phyloP scores from a whole-genome alignment of 768 basidiomycete genomes.

The Collybia sordida region DNA sequence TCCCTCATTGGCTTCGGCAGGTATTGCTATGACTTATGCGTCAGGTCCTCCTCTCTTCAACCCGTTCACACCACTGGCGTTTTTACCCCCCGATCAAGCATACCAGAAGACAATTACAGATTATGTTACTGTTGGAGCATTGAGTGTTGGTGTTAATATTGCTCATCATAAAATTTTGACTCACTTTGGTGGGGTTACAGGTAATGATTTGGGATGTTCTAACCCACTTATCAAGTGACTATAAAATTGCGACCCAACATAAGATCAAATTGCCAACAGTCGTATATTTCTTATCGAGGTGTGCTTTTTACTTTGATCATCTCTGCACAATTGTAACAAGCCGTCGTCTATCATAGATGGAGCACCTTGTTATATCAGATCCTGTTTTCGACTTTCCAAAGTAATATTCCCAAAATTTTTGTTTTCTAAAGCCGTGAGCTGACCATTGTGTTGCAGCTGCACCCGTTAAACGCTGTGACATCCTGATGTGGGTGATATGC shows the following conservation, averaged over 20 bases:
- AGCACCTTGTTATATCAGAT: neutral
- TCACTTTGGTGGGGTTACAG: conserved; percentile 4
- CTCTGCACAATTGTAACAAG: no score
- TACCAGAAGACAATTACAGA: conserved; percentile 19
- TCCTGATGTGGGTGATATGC: conserved; percentile 12
- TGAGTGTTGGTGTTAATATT: conserved; percentile 1
- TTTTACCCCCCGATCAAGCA: conserved; percentile 19
- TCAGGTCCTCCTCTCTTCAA: no score
- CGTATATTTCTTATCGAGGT: conserved; percentile 30
- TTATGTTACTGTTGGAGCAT: conserved; percentile 19
- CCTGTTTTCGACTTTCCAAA: no score
- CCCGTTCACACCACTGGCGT: no score
- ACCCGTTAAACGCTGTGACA: conserved; percentile 16
- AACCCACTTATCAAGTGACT: conserved; percentile 19
- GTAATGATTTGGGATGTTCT: conserved; percentile 28
- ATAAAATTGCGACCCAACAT: conserved; percentile 14
- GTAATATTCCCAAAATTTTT: no score
- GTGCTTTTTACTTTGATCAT: neutral
- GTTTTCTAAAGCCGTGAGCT: neutral
- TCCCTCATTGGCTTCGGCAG: no score
- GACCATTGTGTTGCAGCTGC: neutral
- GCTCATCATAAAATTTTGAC: neutral
- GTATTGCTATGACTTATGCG: no score
- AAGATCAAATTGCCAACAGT: conserved; percentile 14
- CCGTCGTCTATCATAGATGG: no score